Conservation (phyloP, 306 rosid species). For the Oemleria cerasiformis region DNA sequence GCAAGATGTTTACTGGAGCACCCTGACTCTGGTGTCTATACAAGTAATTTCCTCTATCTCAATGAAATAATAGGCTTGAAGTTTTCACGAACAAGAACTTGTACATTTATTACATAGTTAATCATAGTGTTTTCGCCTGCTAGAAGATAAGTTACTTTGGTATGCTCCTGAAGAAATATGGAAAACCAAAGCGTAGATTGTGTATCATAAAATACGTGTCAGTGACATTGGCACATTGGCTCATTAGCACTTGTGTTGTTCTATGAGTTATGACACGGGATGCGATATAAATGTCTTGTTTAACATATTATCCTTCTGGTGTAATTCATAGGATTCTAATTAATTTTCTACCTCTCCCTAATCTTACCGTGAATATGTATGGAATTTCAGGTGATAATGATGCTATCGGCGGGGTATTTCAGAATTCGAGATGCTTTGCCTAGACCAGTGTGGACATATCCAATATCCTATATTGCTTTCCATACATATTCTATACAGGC, state of each 20-base stretch:
- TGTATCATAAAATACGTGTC: neutral
- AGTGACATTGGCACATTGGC: neutral
- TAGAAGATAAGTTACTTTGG: neutral
- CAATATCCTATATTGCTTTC: constrained; percentile 81
- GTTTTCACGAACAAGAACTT: neutral
- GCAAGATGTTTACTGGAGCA: constrained; percentile 78
- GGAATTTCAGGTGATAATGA: constrained; percentile 81
- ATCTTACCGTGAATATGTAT: constrained; percentile 20
- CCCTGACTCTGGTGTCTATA: constrained; percentile 69
- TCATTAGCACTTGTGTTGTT: neutral
- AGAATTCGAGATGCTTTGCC: constrained; percentile 83
- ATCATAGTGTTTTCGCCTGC: neutral
- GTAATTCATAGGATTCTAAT: neutral
- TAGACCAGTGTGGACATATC: constrained; percentile 80
- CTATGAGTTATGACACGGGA: neutral
- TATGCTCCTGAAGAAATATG: neutral
- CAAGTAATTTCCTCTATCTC: constrained; percentile 56
- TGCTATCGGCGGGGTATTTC: constrained; percentile 95
- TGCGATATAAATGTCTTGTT: neutral
- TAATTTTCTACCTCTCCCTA: neutral
- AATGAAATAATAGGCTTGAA: neutral
- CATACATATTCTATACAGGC: constrained; percentile 95
- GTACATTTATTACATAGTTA: neutral
- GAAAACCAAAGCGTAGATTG: neutral
- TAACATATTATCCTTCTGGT: neutral